A percentile compares a stretch with the other conserved stretches of the same genome.
phyloP scores from a whole-genome alignment of 768 basidiomycete species.

The Candolleomyces eurysporus region DNA sequence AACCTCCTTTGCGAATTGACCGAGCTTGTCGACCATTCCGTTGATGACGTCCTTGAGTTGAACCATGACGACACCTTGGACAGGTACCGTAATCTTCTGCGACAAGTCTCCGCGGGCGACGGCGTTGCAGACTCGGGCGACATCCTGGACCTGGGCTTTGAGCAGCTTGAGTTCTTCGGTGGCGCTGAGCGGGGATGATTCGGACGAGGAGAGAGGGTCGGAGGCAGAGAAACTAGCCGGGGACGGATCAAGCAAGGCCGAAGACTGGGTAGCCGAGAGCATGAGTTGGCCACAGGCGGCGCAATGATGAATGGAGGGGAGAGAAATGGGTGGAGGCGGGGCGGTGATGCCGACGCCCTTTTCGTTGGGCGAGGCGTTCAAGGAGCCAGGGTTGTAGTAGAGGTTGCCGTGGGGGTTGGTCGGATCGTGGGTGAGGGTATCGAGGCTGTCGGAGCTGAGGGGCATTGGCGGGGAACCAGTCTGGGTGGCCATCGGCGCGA shows the following conservation, averaged over 20 bases:
- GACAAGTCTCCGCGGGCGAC: conserved; percentile 69
- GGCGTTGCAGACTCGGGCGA: conserved; percentile 74
- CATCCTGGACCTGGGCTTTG: conserved; percentile 78
- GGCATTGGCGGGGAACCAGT: conserved; percentile 20
- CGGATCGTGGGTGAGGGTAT: conserved; percentile 23
- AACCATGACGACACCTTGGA: conserved; percentile 71
- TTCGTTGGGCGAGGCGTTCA: too few species aligned
- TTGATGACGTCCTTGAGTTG: conserved; percentile 76
- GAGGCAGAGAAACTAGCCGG: conserved; percentile 27
- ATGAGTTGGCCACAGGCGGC: neutral
- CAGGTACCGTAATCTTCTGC: conserved; percentile 72
- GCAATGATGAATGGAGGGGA: conserved; percentile 32
- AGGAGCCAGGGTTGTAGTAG: neutral
- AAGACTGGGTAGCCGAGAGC: conserved; percentile 14
- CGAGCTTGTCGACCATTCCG: conserved; percentile 61
- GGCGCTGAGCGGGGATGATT: conserved; percentile 47
- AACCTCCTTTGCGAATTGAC: conserved; percentile 89
- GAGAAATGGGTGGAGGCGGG: conserved; percentile 40
- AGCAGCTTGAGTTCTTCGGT: conserved; percentile 72
- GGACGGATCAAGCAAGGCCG: conserved; percentile 36
- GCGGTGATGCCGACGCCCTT: neutral
- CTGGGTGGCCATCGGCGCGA: neutral
- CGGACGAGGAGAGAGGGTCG: conserved; percentile 33
- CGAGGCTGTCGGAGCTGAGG: conserved; percentile 44
- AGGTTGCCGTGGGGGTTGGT: conserved; percentile 17